phyloP scores from a whole-genome alignment of 164 flowering plant genomes.

The Amborella trichopoda region DNA sequence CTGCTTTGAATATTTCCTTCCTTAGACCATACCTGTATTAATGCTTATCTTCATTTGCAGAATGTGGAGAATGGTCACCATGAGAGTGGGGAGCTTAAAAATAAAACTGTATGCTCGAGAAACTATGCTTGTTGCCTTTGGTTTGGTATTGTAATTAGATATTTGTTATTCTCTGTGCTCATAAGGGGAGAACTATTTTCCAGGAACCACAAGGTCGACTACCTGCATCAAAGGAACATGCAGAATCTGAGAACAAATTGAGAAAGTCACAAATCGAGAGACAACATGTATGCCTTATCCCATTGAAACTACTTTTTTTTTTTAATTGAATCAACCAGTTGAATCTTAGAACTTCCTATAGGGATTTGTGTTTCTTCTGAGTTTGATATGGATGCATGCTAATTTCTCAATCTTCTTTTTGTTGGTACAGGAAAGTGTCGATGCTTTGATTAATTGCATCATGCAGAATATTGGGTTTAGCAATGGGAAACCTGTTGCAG shows the following conservation, averaged over 20 bases:
- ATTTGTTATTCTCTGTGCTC: background rate
- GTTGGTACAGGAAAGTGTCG: constrained; percentile 75
- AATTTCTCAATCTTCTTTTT: background rate
- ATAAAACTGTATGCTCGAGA: constrained; percentile 22
- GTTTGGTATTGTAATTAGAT: background rate
- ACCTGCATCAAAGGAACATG: constrained; percentile 34
- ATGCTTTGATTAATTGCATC: constrained; percentile 80
- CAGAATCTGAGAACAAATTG: constrained; percentile 47
- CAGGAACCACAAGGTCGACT: constrained; percentile 59
- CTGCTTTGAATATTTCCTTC: too few relatives aligned
- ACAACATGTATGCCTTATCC: constrained; percentile 86
- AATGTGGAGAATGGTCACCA: constrained; percentile 65
- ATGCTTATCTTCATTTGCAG: constrained; percentile 28
- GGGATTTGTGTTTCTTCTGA: background rate
- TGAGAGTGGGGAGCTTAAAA: constrained; percentile 29
- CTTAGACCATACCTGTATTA: too few relatives aligned
- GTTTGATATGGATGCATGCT: background rate
- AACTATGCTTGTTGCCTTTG: too few relatives aligned
- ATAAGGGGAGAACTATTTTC: constrained; percentile 8
- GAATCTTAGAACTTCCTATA: background rate
- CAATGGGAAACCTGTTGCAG: constrained; percentile 62
- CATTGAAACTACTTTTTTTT: too few relatives aligned
- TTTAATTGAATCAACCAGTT: background rate
- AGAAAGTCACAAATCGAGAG: constrained; percentile 59
- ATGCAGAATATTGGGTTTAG: constrained; percentile 70